Base-by-base conservation (phyloP, 2,329 filamentous ascomycete species). In the Neurospora sp. region DNA sequence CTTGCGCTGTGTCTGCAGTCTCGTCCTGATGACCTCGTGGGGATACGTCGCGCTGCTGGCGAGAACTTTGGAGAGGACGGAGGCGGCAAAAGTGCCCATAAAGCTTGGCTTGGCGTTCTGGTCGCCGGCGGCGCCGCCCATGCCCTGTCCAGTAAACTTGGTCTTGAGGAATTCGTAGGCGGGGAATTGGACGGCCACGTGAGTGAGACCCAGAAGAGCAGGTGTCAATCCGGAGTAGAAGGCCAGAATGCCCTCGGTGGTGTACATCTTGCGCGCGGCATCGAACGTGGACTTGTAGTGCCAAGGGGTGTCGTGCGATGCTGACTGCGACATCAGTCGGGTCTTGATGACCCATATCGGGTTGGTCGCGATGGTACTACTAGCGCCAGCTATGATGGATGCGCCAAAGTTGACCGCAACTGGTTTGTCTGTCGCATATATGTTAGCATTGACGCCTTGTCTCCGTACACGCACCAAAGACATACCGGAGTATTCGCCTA, bases 291-390 rank as follows among this genome's bases (percentile, higher is more conserved):
- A 93, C 74, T 85, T 88, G 80, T 99, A 99, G 78, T 97, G 92
- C 93, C 94, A 98, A 38, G 90, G 90, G n/a, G 89, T 86, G 79
- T 78, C 80, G 78, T 80, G 83, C 72, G 76, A 74, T 43, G 73
- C 85, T 78, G 77, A 91, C 82, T 98, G 96, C 43, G 96, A 97
- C 96, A 98, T 98, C 75, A 99, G 87, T 74, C 96, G 87, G 67
- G 96, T 99, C 82, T 99, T 99, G 83, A 99, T 97, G 43, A 99
- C 96, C 96, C 96, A 99, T 72, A 99, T 99, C 0, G 96, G 96
- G 80, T 98, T 99, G 33, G 96, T 99, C 73, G 91, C 91, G 73
- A 98, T 86, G 4, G 96, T 99, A 74, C 94, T 97, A 82, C 92
- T 97, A 72, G 90, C 93, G 68, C 96, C 96, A 33, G 95, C 96